A percentile compares a stretch with the other conserved stretches of the same genome.
phyloP scores from a whole-genome alignment of 441 rosid genomes.

The Bruguiera hainesii region DNA sequence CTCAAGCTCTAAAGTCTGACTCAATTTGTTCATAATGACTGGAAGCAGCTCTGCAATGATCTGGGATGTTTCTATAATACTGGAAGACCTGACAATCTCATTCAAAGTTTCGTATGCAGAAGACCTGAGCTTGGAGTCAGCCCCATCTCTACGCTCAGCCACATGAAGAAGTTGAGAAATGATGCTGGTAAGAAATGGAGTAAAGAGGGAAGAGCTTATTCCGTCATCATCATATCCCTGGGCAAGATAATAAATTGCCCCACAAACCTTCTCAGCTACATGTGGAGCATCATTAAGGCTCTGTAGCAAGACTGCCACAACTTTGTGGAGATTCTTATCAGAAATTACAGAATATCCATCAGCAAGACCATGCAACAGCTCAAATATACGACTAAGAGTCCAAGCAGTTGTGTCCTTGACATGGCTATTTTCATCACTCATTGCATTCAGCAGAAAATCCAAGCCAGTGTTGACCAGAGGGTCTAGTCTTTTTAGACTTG shows the following conservation, averaged over 20 bases:
- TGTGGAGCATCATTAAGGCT: constrained; percentile 82
- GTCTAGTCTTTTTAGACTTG: constrained; percentile 61
- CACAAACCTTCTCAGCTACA: constrained; percentile 94
- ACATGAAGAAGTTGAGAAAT: constrained; percentile 61
- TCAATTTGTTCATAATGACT: constrained; percentile 67
- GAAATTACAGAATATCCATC: constrained; percentile 71
- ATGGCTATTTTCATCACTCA: constrained; percentile 77
- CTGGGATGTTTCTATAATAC: constrained; percentile 52
- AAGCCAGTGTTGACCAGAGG: constrained; percentile 80
- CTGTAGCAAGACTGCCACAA: constrained; percentile 65
- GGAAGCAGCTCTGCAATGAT: constrained; percentile 78
- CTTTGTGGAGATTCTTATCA: constrained; percentile 54
- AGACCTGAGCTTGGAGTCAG: constrained; percentile 74
- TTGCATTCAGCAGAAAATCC: constrained; percentile 75
- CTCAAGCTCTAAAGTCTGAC: constrained; percentile 71
- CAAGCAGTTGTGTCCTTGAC: constrained; percentile 97
- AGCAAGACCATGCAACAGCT: constrained; percentile 80
- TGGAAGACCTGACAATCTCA: constrained; percentile 86
- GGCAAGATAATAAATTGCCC: constrained; percentile 91
- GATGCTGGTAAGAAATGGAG: constrained; percentile 63
- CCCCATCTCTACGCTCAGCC: constrained; percentile 77
- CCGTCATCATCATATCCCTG: constrained; percentile 89
- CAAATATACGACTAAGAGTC: constrained; percentile 93
- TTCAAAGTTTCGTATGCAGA: constrained; percentile 89
- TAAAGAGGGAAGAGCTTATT: constrained; percentile 54